phyloP scores from a whole-genome alignment of 331 rosid species.

The Malus hybrid region DNA sequence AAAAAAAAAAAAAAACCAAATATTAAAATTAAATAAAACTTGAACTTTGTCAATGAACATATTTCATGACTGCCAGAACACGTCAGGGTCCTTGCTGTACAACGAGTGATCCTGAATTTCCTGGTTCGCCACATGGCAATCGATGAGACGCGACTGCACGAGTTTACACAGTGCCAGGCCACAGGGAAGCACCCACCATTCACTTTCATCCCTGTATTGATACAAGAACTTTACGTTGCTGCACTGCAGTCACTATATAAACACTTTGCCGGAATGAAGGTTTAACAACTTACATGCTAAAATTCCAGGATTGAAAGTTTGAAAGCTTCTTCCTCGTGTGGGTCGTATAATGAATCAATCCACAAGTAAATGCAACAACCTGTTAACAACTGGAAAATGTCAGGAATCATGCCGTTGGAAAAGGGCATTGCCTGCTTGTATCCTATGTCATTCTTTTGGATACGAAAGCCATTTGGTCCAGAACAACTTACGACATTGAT shows the following conservation, averaged over 20 bases:
- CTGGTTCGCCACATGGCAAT: slow-evolving; percentile 91
- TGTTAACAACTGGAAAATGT: slow-evolving; percentile 21
- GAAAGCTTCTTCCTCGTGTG: slow-evolving; percentile 51
- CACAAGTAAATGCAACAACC: slow-evolving; percentile 83
- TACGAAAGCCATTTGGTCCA: background rate
- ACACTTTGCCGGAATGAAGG: background rate
- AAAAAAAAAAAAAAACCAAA: background rate
- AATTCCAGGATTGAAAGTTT: slow-evolving; percentile 78
- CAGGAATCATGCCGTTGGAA: background rate
- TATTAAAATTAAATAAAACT: background rate
- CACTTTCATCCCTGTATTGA: slow-evolving; percentile 86
- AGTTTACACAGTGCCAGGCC: slow-evolving; percentile 77
- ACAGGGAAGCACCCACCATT: slow-evolving; percentile 95
- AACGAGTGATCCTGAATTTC: slow-evolving; percentile 93
- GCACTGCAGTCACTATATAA: background rate
- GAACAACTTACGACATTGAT: slow-evolving; percentile 81
- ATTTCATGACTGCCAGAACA: slow-evolving; percentile 83
- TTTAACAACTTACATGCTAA: slow-evolving; percentile 68
- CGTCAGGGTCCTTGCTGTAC: slow-evolving; percentile 81
- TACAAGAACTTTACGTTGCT: background rate
- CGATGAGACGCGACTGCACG: slow-evolving; percentile 78
- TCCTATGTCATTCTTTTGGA: background rate
- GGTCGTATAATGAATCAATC: slow-evolving; percentile 64
- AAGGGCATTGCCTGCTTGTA: background rate
- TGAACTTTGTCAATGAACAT: background rate